Evolutionary conservation across 2,329 filamentous ascomycete species (phyloP).

Genomic region (Diaporthe nobilis): DNA sequence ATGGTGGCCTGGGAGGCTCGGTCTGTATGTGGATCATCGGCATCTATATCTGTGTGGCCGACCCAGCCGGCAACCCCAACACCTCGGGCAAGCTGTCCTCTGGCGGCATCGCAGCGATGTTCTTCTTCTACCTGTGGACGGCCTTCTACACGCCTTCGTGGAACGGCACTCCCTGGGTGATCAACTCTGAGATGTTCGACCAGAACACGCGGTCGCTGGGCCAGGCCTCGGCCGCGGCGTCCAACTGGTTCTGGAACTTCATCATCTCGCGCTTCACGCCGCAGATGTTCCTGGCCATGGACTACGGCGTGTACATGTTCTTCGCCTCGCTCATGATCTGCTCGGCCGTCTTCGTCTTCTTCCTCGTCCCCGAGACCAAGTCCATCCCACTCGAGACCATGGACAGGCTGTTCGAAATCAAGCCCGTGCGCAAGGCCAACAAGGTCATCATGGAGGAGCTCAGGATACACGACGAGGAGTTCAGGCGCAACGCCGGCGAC

Average conservation of each 20-base stretch:
- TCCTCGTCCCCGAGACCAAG: conserved; percentile 77
- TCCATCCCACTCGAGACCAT: conserved; percentile 75
- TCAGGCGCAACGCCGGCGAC: conserved; percentile 47
- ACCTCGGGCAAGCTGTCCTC: conserved; percentile 47
- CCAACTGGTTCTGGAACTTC: conserved; percentile 83
- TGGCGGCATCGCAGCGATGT: conserved; percentile 71
- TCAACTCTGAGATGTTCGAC: conserved; percentile 83
- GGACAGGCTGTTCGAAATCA: conserved; percentile 71
- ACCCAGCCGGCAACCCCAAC: conserved; percentile 52
- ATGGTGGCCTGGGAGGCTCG: conserved; percentile 71
- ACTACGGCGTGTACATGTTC: conserved; percentile 79
- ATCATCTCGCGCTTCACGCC: conserved; percentile 77
- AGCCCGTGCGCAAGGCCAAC: conserved; percentile 62
- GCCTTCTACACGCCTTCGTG: conserved; percentile 79
- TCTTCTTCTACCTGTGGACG: conserved; percentile 83
- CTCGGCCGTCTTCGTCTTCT: conserved; percentile 71
- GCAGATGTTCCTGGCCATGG: conserved; percentile 72
- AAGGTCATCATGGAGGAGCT: conserved; percentile 60
- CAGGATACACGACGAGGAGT: conserved; percentile 51
- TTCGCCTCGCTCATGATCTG: conserved; percentile 74
- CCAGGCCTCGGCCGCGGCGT: conserved; percentile 79
- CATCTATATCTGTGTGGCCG: conserved; percentile 68
- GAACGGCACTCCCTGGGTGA: conserved; percentile 83
- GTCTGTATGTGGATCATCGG: conserved; percentile 77
- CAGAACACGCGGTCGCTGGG: conserved; percentile 78